Percentiles rank a stretch among this genome's conserved stretches.
Conservation (phyloP, 306 rosid species). For the Fragaria vesca region DNA sequence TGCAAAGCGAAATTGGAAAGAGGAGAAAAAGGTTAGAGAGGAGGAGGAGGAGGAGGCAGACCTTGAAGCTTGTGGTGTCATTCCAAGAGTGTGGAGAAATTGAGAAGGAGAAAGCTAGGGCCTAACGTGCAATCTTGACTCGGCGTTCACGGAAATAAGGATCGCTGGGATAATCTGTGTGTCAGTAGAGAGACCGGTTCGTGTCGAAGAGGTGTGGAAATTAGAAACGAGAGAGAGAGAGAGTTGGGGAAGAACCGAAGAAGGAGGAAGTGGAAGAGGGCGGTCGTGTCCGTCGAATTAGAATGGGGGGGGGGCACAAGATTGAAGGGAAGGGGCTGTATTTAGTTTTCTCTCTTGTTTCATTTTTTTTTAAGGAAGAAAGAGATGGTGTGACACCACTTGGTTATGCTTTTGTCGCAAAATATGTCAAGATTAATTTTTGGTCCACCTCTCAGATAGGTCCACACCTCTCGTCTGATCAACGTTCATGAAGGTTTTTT, state of each 20-base stretch:
- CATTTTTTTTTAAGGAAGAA: no score
- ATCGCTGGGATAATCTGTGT: background rate
- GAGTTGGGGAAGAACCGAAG: background rate
- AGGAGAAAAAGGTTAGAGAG: background rate
- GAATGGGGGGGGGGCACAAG: background rate
- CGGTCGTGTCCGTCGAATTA: background rate
- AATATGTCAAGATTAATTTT: no score
- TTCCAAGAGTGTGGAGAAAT: background rate
- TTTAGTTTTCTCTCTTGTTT: no score
- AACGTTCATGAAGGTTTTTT: no score
- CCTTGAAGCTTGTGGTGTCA: background rate
- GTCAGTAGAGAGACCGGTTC: background rate
- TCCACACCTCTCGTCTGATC: no score
- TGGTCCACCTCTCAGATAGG: no score
- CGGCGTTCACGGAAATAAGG: background rate
- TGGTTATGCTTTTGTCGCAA: no score
- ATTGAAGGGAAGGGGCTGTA: background rate
- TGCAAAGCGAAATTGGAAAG: background rate
- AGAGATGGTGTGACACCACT: no score
- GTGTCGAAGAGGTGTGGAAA: background rate
- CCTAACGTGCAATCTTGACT: background rate
- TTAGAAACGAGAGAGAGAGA: background rate
- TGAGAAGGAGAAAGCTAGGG: conserved; percentile 1
- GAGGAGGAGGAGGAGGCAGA: background rate
- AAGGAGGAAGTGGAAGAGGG: background rate